Conservation (phyloP, 2,329 filamentous ascomycete species). For the Lachnellula hyalina region DNA sequence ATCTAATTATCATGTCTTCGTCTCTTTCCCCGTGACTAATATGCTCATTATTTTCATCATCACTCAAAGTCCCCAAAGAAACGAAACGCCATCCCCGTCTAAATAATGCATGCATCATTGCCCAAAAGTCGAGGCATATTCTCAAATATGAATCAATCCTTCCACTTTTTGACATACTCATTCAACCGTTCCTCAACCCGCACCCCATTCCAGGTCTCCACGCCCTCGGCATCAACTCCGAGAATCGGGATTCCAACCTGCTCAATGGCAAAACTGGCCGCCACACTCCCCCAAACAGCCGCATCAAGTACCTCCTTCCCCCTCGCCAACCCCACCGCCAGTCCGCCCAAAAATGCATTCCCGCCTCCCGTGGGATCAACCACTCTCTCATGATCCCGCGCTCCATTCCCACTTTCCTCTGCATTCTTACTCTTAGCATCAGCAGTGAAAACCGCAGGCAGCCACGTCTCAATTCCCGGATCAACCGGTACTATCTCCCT, state of each 20-base stretch:
- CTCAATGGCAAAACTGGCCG: conserved; percentile 90
- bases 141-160: background rate
- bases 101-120: background rate
- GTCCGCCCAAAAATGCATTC: conserved; percentile 74
- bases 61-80: no score
- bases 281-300: conserved; percentile 70
- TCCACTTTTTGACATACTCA: conserved; percentile 36
- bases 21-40: background rate
- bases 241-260: conserved; percentile 78
- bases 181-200: conserved; percentile 47
- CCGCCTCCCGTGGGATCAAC: conserved; percentile 93
- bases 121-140: no score
- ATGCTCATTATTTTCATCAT: no score
- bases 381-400: conserved; percentile 43
- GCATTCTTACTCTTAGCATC: background rate
- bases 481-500: conserved; percentile 50
- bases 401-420: background rate
- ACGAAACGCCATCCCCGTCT: background rate
- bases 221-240: conserved; percentile 36
- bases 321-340: conserved; percentile 53
- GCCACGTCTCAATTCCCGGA: conserved; percentile 59
- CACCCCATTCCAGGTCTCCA: conserved; percentile 59
- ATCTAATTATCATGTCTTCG: background rate
- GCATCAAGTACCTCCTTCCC: conserved; percentile 62
- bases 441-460: conserved; percentile 55